phyloP scores from a whole-genome alignment of 2,329 filamentous ascomycete genomes.

The Blastomyces gilchristii region DNA sequence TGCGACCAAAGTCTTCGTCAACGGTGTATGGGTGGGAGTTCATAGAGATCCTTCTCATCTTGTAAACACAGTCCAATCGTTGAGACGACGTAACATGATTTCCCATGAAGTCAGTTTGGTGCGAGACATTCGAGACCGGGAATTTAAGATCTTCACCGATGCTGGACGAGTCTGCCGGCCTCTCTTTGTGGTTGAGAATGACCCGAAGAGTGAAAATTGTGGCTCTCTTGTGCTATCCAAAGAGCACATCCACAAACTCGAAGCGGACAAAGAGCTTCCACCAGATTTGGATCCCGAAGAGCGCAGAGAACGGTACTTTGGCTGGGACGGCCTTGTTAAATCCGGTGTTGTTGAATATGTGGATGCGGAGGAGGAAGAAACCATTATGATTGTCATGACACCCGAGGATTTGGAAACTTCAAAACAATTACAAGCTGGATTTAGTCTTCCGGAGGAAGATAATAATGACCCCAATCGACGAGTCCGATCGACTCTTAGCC shows the following conservation, averaged over 20 bases:
- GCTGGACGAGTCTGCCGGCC: slow-evolving; percentile 91
- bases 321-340: slow-evolving; percentile 78
- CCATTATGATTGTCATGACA: slow-evolving; percentile 98
- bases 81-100: slow-evolving; percentile 71
- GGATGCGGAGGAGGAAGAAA: slow-evolving; percentile 96
- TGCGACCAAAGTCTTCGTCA: slow-evolving; percentile 95
- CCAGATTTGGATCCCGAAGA: slow-evolving; percentile 51
- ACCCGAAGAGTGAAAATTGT: slow-evolving; percentile 60
- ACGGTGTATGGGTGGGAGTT: slow-evolving; percentile 95
- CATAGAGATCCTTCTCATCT: slow-evolving; percentile 81
- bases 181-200: slow-evolving; percentile 85
- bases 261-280: slow-evolving; percentile 58
- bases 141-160: slow-evolving; percentile 98
- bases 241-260: slow-evolving; percentile 67
- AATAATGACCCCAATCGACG: slow-evolving; percentile 68
- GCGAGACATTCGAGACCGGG: slow-evolving; percentile 88
- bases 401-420: slow-evolving; percentile 84
- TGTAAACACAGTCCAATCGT: slow-evolving; percentile 64
- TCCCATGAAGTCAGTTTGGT: slow-evolving; percentile 90
- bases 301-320: slow-evolving; percentile 54
- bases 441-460: slow-evolving; percentile 50
- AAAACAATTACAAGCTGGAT: slow-evolving; percentile 57
- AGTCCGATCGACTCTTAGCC: slow-evolving; percentile 78
- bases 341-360: slow-evolving; percentile 88
- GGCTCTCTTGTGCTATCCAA: slow-evolving; percentile 75